Percentiles rank a stretch among this genome's conserved stretches.
These are phyloP conservation scores for Astrothelium subdiscretum DNA, from an alignment of 495 filamentous ascomycete genomes.

Conservation along the genomic window DNA sequence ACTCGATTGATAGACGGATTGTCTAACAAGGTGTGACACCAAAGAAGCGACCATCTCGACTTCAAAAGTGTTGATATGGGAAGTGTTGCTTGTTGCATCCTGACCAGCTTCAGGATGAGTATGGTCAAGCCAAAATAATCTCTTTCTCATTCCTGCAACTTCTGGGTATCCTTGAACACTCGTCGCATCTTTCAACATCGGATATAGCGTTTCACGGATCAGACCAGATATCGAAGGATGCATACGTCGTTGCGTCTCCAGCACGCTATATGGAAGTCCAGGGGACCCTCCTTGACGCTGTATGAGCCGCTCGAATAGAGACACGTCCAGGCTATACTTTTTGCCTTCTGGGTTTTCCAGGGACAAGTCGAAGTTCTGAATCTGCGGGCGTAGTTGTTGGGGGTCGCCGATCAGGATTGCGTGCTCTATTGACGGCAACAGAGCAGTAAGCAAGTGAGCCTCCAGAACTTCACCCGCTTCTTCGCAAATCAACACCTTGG, in stretches of 20 bases:
- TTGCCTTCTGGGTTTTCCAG: conserved; percentile 43
- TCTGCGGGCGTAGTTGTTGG: conserved; percentile 56
- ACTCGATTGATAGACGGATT: conserved; percentile 48
- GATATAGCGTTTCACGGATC: conserved; percentile 52
- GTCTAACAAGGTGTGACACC: conserved; percentile 59
- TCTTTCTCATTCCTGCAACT: conserved; percentile 51
- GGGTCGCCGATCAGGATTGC: conserved; percentile 71
- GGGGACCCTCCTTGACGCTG: conserved; percentile 25
- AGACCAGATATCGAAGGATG: conserved; percentile 55
- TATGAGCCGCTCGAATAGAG: conserved; percentile 59
- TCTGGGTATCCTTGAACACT: conserved; percentile 43
- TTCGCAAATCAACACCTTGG: conserved; percentile 64
- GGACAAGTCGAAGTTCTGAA: conserved; percentile 52
- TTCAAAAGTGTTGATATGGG: conserved; percentile 58
- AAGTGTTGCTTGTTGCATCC: conserved; percentile 35
- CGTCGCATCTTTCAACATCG: conserved; percentile 45
- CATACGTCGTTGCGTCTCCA: conserved; percentile 68
- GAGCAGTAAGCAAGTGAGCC: conserved; percentile 52
- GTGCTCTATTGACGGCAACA: conserved; percentile 62
- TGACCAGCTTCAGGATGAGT: conserved; percentile 38
- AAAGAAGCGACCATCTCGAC: conserved; percentile 53
- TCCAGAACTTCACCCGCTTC: conserved; percentile 73
- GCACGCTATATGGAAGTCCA: conserved; percentile 41
- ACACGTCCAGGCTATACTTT: conserved; percentile 51
- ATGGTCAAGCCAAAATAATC: conserved; percentile 70